Percentiles rank a stretch among this genome's conserved stretches.
These are phyloP conservation scores for Mycena rosella DNA, from an alignment of 768 basidiomycete genomes.

Conservation along the genomic window DNA sequence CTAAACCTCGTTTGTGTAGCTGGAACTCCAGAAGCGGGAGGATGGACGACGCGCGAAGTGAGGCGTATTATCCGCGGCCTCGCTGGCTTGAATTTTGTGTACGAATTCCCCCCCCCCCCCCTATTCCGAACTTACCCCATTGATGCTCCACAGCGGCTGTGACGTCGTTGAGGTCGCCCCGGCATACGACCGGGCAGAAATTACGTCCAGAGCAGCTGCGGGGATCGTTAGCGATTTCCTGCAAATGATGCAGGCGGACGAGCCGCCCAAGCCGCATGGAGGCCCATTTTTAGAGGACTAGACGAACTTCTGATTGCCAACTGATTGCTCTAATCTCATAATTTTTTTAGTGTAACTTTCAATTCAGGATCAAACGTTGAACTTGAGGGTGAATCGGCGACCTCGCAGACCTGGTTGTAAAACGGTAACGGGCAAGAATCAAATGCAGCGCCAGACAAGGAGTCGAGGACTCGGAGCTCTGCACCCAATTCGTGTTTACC, in stretches of 20 bases:
- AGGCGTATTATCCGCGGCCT: conserved; percentile 74
- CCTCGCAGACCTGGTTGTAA: too few species aligned
- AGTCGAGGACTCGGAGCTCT: too few species aligned
- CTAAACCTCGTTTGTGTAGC: conserved; percentile 17
- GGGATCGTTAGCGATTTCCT: conserved; percentile 58
- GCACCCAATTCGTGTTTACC: too few species aligned
- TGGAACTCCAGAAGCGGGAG: conserved; percentile 36
- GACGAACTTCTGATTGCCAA: not conserved
- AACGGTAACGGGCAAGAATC: too few species aligned
- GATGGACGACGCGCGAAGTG: conserved; percentile 76
- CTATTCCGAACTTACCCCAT: too few species aligned
- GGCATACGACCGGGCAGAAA: conserved; percentile 60
- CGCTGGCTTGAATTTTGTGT: conserved; percentile 72
- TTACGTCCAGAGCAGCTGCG: conserved; percentile 57
- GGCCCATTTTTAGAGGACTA: conserved; percentile 15
- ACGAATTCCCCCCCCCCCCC: conserved; percentile 33
- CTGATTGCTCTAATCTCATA: not conserved
- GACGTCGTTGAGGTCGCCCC: conserved; percentile 67
- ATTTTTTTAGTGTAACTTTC: not conserved
- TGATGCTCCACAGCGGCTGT: conserved; percentile 51
- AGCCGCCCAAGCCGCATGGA: conserved; percentile 37
- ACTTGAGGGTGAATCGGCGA: too few species aligned
- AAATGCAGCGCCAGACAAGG: too few species aligned
- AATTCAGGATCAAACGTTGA: not conserved
- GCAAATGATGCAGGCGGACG: conserved; percentile 48